phyloP scores from a whole-genome alignment of 352 stramenopile genomes.

The Elongisporangium undulatum region DNA sequence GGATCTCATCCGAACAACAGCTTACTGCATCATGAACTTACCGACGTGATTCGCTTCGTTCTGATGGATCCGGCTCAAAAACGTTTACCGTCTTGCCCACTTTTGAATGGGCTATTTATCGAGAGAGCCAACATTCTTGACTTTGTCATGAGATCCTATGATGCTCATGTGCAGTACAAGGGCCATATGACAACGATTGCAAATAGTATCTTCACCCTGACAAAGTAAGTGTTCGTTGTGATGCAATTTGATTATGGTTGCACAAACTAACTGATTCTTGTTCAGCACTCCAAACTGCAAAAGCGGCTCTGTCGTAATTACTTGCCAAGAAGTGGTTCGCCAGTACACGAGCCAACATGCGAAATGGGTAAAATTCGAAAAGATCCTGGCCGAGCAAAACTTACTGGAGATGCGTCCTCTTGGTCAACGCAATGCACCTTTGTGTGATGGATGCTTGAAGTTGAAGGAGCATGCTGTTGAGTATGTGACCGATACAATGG shows the following conservation, averaged over 20 bases:
- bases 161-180: conserved; percentile 80
- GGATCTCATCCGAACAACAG: conserved; percentile 78
- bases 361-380: conserved; percentile 76
- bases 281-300: conserved; percentile 67
- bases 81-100: conserved; percentile 63
- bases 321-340: conserved; percentile 76
- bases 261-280: conserved; percentile 2
- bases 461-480: conserved; percentile 76
- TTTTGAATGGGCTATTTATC: conserved; percentile 78
- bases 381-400: conserved; percentile 74
- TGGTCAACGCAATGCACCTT: conserved; percentile 71
- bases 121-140: conserved; percentile 68
- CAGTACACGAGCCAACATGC: conserved; percentile 65
- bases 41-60: conserved; percentile 83
- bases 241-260: conserved; percentile 1
- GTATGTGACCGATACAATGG: conserved; percentile 67
- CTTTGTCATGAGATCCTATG: conserved; percentile 78
- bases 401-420: conserved; percentile 76
- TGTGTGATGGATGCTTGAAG: conserved; percentile 78
- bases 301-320: conserved; percentile 40
- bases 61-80: conserved; percentile 84
- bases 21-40: conserved; percentile 81
- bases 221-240: conserved; percentile 43
- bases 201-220: conserved; percentile 87
- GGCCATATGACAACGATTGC: conserved; percentile 87